A percentile compares a stretch with the other conserved stretches of the same genome.
phyloP scores from a whole-genome alignment of 163 green algal species.

The Scenedesmus sp. region DNA sequence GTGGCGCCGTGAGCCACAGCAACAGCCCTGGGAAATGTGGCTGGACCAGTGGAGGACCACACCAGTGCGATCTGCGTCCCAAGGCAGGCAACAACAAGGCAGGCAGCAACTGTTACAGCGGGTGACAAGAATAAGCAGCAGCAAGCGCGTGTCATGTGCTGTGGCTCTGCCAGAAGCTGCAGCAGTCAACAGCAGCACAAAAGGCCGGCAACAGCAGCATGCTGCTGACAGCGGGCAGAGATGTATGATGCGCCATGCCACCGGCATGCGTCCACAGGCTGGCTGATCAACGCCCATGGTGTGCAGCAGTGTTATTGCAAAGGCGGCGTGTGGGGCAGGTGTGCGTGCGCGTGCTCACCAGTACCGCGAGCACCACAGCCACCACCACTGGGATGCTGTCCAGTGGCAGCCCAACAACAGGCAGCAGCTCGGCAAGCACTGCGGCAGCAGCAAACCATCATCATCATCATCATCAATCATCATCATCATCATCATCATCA shows the following conservation, averaged over 20 bases:
- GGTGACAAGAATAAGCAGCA: background rate
- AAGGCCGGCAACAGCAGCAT: background rate
- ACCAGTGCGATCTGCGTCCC: constrained; percentile 48
- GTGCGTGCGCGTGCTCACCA: constrained; percentile 40
- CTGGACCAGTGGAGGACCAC: constrained; percentile 41
- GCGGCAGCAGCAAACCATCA: constrained; percentile 18
- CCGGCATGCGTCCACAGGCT: background rate
- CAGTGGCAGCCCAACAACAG: constrained; percentile 48
- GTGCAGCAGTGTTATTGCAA: no score
- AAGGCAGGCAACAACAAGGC: background rate
- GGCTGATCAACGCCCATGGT: background rate
- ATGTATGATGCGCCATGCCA: background rate
- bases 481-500: constrained; percentile 38
- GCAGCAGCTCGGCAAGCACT: constrained; percentile 65
- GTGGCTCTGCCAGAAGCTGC: background rate
- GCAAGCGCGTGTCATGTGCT: no score
- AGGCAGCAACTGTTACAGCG: background rate
- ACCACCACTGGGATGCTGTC: constrained; percentile 61
- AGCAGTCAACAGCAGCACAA: background rate
- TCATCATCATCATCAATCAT: constrained; percentile 38
- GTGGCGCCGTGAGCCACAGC: constrained; percentile 39
- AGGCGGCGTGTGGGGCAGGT: no score
- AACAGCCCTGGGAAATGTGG: constrained; percentile 49
- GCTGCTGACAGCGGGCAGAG: background rate
- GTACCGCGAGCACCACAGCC: constrained; percentile 32